A percentile compares a stretch with the other conserved stretches of the same genome.
These are phyloP conservation scores for Pseudocercospora fijiensis DNA, from an alignment of 2,329 filamentous ascomycete genomes.

Conservation along the genomic window DNA sequence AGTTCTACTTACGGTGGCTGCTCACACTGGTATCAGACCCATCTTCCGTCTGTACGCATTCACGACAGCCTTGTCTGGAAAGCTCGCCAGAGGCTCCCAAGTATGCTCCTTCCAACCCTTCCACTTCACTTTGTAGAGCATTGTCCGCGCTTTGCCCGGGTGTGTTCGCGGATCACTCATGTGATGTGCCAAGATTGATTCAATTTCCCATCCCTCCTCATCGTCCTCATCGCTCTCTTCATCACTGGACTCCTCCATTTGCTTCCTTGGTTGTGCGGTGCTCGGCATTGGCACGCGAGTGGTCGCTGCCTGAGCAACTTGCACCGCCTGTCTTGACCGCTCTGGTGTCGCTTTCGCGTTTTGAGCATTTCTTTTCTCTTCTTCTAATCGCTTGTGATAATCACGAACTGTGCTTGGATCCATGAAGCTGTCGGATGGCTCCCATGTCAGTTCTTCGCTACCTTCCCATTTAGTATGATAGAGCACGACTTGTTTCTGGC, in stretches of 20 bases:
- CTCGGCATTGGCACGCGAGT: neutral
- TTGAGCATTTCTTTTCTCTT: conserved; percentile 12
- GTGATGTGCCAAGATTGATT: conserved; percentile 31
- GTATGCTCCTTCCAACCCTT: conserved; percentile 31
- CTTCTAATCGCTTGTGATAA: conserved; percentile 28
- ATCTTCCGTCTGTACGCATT: conserved; percentile 25
- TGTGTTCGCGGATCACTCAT: conserved; percentile 33
- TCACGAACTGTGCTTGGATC: conserved; percentile 31
- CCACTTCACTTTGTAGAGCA: conserved; percentile 38
- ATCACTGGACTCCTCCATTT: neutral
- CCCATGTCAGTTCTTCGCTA: conserved; percentile 36
- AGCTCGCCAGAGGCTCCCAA: conserved; percentile 31
- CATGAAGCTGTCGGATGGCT: conserved; percentile 36
- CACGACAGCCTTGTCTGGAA: conserved; percentile 27
- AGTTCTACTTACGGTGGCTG: neutral
- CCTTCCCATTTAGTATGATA: conserved; percentile 40
- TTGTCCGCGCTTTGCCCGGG: conserved; percentile 31
- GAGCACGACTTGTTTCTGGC: conserved; percentile 33
- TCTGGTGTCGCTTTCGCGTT: conserved; percentile 10
- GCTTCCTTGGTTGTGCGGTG: neutral
- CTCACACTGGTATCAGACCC: conserved; percentile 11
- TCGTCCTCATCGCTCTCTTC: conserved; percentile 9
- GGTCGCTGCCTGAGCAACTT: neutral
- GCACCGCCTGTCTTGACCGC: neutral
- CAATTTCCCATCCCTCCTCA: conserved; percentile 29